Evolutionary conservation across 2,329 filamentous ascomycete species (phyloP), one percentile per base, ranked within the genome.

Genomic region (Helotiales sp.): DNA sequence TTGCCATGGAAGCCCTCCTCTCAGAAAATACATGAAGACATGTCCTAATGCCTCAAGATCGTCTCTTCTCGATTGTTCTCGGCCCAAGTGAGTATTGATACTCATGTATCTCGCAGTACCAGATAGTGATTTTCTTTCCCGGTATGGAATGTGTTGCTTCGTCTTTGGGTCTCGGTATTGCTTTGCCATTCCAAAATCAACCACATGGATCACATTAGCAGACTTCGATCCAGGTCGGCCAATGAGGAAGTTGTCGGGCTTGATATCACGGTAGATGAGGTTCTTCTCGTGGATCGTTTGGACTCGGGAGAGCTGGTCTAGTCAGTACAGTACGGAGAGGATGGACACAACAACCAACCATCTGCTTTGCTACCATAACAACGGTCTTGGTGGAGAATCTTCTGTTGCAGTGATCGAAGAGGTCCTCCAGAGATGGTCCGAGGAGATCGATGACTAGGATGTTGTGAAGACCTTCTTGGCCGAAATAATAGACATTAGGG

Each of bases 171-270:
- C 96, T 75, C 96, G 91, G 81, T 98, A 99, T 80, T 98, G 96
- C 84, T 99, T 99, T 71, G 96, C 96, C 96, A 99, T 98, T 76
- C 96, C 96, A 77, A 99, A 99, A 80, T 99, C 96, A 76, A 99
- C 94, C 43, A 98, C 96, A 78, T 99, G 95, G 73, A 99, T 97
- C 65, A 98, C 93, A 79, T 97, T 98, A 76, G 94, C 92, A n/a
- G 92, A 87, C 83, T 98, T 98, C 69, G 93, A 94, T 75, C 90
- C 91, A 0, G 93, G 93, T 58, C 95, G 90, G 63, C 96, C 96
- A 75, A 98, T 97, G 71, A 99, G 87, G 83, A 99, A 98, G 84
- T 99, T 99, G 84, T 99, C 96, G 65, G 96, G 96, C 81, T 99
- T 99, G 85, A 99, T 98, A 78, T 99, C 96, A 74, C 96, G 91